These are phyloP conservation scores for Ophiocordyceps australis DNA, from an alignment of 2,329 filamentous ascomycete species.

Conservation along the genomic window DNA sequence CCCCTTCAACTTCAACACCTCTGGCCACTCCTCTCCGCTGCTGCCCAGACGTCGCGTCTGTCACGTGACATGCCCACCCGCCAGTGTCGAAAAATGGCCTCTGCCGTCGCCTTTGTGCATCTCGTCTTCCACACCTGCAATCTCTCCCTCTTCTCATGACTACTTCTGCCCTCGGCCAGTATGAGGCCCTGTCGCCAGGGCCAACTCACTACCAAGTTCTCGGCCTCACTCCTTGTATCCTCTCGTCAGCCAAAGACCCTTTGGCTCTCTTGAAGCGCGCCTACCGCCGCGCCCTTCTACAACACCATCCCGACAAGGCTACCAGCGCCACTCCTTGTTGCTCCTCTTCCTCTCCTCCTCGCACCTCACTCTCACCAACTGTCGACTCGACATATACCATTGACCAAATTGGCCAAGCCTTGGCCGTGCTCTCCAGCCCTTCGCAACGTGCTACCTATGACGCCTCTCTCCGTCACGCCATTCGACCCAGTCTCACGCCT, in stretches of 20 bases:
- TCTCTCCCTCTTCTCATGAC: constrained; percentile 1
- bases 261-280: constrained; percentile 37
- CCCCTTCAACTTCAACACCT: too few species aligned
- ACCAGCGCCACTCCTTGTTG: constrained; percentile 3
- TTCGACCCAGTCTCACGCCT: constrained; percentile 4
- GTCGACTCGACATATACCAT: constrained; percentile 23
- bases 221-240: constrained; percentile 28
- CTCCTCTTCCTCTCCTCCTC: not conserved
- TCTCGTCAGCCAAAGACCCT: constrained; percentile 21
- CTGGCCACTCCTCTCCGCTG: too few species aligned
- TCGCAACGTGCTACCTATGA: constrained; percentile 34
- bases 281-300: constrained; percentile 45
- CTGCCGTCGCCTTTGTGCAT: too few species aligned
- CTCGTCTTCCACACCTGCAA: too few species aligned
- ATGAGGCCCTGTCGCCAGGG: constrained; percentile 4
- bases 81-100: too few species aligned
- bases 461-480: constrained; percentile 19
- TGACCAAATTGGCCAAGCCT: constrained; percentile 46
- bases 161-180: constrained; percentile 1
- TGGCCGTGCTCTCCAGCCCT: constrained; percentile 33
- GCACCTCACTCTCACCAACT: not conserved
- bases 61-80: too few species aligned
- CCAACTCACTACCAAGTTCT: constrained; percentile 44
- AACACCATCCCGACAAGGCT: constrained; percentile 46
- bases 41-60: too few species aligned